phyloP scores from a whole-genome alignment of 768 basidiomycete genomes.

The Mycena indigotica region DNA sequence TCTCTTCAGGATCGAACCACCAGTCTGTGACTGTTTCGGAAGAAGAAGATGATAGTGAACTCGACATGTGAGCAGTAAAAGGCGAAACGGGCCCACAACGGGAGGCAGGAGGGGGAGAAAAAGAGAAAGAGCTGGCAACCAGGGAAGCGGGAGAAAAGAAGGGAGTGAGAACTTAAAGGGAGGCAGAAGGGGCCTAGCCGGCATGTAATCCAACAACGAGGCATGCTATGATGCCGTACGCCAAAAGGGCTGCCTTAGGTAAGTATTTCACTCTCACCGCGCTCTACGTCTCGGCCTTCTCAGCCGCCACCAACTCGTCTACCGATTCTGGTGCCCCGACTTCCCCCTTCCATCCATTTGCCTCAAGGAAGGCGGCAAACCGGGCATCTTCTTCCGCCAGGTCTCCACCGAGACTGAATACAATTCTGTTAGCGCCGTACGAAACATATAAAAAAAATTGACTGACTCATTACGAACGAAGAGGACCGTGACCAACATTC shows the following conservation, averaged over 20 bases:
- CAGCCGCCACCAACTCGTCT: constrained; percentile 61
- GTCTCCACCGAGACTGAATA: constrained; percentile 68
- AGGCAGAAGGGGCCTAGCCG: not conserved
- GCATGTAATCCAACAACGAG: not conserved
- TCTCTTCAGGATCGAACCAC: constrained; percentile 23
- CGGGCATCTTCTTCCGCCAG: constrained; percentile 65
- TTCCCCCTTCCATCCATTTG: constrained; percentile 66
- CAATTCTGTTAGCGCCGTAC: constrained; percentile 58
- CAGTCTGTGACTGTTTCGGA: constrained; percentile 4
- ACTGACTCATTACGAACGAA: constrained; percentile 17
- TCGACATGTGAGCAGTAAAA: constrained; percentile 2
- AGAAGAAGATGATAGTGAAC: not conserved
- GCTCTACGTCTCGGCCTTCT: constrained; percentile 54
- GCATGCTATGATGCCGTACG: not conserved
- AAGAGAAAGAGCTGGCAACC: not conserved
- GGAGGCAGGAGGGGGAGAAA: not conserved
- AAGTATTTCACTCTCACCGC: constrained; percentile 1
- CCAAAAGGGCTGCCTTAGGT: not conserved
- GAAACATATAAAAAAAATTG: constrained; percentile 58
- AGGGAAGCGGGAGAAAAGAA: not conserved
- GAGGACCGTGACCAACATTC: constrained; percentile 66
- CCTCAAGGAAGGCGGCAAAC: constrained; percentile 60
- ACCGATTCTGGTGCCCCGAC: constrained; percentile 51
- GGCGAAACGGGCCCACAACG: not conserved
- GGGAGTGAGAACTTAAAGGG: not conserved